Evolutionary conservation across 345 rosid genomes (phyloP), one percentile per base, ranked within the genome.

Genomic region (Citrus trifoliata): DNA sequence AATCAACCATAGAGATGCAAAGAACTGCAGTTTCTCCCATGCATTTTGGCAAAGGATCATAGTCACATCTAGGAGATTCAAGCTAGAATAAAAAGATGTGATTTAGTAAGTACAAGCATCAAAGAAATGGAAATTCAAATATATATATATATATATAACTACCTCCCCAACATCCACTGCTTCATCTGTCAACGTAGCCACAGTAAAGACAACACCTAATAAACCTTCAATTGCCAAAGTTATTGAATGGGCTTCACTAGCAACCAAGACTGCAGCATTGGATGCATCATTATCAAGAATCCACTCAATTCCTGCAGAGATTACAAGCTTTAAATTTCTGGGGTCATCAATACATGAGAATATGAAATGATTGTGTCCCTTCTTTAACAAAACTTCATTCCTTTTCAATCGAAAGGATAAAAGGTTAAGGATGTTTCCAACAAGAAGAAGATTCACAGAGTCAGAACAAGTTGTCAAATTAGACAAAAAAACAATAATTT

Each of bases 171-270:
- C 82, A 70, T 94, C 97, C 70, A 96, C 91, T 25, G 98, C 98
- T 89, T 94, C 93, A 87, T 96, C 99, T 70, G 97, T 94, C 88
- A 96, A 83, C 37, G 99, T 93, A 73, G 99, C 98, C 58, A 96
- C 93, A 69, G 98, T 96, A 78, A 94, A 96, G 61, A 93, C 90
- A 79, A 93, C 98, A 79, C 98, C 99, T 83, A 93, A 82, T 75
- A 96, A 83, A 76, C 98, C 98, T 87, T 94, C 98, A 86, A 93
- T 90, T 80, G 98, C 98, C 90, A 95, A 83, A 77, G 91, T 90
- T 81, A 95, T 90, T 76, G 98, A 95, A 88, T 95, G 99, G 75
- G 98, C 99, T 88, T 96, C 99, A 86, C 98, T 94, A n/a, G 98
- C 99, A 89, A 93, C 97, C 83, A 96, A 83, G 80, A 96, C 99